Evolutionary conservation across 441 rosid species (phyloP), one percentile per base, ranked within the genome.

Genomic region (Jatropha podagrica): DNA sequence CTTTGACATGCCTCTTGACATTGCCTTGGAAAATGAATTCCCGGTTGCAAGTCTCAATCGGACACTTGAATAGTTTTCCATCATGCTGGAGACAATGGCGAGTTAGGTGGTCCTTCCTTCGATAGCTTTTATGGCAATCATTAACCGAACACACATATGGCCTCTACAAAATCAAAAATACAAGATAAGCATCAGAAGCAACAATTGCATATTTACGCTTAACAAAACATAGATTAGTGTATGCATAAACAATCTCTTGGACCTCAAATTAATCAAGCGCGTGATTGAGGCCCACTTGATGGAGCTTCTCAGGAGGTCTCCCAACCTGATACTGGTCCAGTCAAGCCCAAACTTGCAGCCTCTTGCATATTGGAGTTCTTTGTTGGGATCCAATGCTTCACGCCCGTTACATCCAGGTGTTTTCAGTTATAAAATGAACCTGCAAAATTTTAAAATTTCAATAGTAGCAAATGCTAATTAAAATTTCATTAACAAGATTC

Each of bases 261-360:
- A 91, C 88, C 89, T 84, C 85, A 69, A 51, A 51, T 40, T 42
- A 26, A 23, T 78, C 65, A 62, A 73, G 14, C 0, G 90, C 90
- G 94, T 94, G 98, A 88, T 65, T 18, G 86, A 90, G 97, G 98
- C 91, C 71, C 67, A 71, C 91, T 85, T 91, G 93, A 84, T 54
- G 94, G 94, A 86, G 95, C 96, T 89, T 91, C 96, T 93, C 95
- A 90, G 96, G 98, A 52, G 97, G 97, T 91, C 97, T 75, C 97
- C 99, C 97, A 72, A 78, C 97, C 96, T 90, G 97, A 92, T 91
- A 93, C 97, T 93, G 58, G 91, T 91, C 94, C 97, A 84, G 48
- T 86, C 90, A 88, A 86, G 89, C 49, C 67, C 20, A 75, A 65
- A 83, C 68, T 69, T 38, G 78, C 81, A 90, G 90, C 96, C 96